Percentiles rank a stretch among this genome's conserved stretches.
Evolutionary conservation across 2,329 filamentous ascomycete species (phyloP).

Genomic region (Beauveria caledonica): DNA sequence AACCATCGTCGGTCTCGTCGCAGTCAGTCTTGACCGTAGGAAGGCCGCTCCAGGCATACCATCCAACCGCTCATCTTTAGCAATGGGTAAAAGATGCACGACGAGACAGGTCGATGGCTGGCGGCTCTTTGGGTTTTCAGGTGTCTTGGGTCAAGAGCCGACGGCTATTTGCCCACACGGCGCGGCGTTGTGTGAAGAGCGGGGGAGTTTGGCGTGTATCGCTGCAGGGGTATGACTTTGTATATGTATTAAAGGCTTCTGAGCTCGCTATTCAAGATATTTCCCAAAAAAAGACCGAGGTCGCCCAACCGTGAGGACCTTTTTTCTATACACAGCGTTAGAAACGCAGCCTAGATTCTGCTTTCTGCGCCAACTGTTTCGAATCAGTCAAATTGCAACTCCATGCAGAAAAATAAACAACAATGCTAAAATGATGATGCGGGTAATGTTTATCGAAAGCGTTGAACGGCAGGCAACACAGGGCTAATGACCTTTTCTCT

Average conservation of each 20-base stretch:
- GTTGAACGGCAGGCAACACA: not conserved
- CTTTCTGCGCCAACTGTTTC: conserved; percentile 1
- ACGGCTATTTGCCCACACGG: conserved; percentile 25
- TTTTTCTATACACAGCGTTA: not conserved
- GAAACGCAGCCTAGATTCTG: not conserved
- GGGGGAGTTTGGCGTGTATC: conserved; percentile 20
- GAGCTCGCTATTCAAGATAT: conserved; percentile 1
- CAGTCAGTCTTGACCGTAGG: conserved; percentile 15
- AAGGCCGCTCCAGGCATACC: conserved; percentile 12
- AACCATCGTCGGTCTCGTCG: no score
- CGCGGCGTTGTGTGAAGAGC: conserved; percentile 22
- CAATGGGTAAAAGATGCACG: conserved; percentile 20
- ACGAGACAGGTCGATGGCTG: conserved; percentile 27
- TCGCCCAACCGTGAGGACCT: not conserved
- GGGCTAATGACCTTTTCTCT: conserved; percentile 31
- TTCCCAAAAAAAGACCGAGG: not conserved
- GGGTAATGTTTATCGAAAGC: not conserved
- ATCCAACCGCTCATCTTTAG: conserved; percentile 21
- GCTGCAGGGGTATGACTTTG: not conserved
- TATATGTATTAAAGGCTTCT: not conserved
- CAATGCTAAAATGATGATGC: not conserved
- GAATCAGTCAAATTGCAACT: conserved; percentile 1
- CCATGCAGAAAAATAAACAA: not conserved
- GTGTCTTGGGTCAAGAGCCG: conserved; percentile 27
- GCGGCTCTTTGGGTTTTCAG: conserved; percentile 23